These are phyloP conservation scores for Rhodotorula paludigena DNA, from an alignment of 768 basidiomycete species.

Conservation along the genomic window DNA sequence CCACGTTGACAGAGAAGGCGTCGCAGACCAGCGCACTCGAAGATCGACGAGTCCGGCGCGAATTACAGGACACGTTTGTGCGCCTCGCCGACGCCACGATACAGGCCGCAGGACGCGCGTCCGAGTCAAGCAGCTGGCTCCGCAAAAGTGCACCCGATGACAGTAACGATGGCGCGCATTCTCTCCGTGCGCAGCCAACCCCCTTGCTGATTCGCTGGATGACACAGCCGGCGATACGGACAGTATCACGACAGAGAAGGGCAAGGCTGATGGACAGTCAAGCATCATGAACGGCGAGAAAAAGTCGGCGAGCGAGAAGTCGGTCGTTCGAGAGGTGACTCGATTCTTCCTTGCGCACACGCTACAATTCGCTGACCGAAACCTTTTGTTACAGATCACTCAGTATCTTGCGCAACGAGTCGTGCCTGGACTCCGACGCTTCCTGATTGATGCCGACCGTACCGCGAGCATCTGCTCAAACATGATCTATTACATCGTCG, in stretches of 20 bases:
- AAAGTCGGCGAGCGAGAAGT: not conserved
- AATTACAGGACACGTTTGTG: conserved; percentile 82
- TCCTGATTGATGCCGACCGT: conserved; percentile 79
- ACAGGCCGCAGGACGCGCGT: conserved; percentile 64
- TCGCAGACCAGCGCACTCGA: conserved; percentile 86
- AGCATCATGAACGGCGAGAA: conserved; percentile 16
- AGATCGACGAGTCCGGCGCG: conserved; percentile 78
- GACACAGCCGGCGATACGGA: conserved; percentile 32
- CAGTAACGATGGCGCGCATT: conserved; percentile 3
- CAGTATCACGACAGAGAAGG: conserved; percentile 25
- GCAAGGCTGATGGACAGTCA: conserved; percentile 7
- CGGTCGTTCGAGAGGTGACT: conserved; percentile 11
- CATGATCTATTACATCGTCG: conserved; percentile 76
- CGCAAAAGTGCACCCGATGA: not conserved
- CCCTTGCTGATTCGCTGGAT: no score
- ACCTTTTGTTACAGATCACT: conserved; percentile 11
- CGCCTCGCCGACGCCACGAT: conserved; percentile 79
- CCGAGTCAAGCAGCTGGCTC: conserved; percentile 52
- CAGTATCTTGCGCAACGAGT: conserved; percentile 18
- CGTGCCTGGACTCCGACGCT: conserved; percentile 43
- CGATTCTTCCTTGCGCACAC: not conserved
- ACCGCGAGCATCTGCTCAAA: conserved; percentile 71
- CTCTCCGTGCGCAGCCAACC: no score
- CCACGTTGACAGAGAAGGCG: conserved; percentile 73
- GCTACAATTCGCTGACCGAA: not conserved